A percentile compares a stretch with the other conserved stretches of the same genome.
Evolutionary conservation across 2,329 filamentous ascomycete species (phyloP).

Genomic region (Trichophyton simii): DNA sequence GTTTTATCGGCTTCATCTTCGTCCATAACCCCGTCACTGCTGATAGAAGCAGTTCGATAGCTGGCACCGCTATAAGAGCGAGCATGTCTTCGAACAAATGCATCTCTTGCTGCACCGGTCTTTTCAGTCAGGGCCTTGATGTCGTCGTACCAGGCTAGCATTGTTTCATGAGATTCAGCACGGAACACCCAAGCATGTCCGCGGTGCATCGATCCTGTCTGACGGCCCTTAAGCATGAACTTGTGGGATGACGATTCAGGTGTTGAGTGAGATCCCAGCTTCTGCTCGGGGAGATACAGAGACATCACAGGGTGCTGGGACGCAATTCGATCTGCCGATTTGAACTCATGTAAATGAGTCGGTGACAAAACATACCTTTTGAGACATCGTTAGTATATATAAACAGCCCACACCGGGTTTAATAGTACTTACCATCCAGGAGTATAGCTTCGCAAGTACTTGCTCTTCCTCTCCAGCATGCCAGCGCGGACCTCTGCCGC

Average conservation of each 20-base stretch:
- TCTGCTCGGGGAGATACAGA: constrained; percentile 85
- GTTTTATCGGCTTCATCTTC: constrained; percentile 58
- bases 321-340: constrained; percentile 80
- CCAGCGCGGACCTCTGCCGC: constrained; percentile 77
- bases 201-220: constrained; percentile 85
- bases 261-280: constrained; percentile 80
- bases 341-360: constrained; percentile 96
- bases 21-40: constrained; percentile 65
- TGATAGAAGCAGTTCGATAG: constrained; percentile 46
- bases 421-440: constrained; percentile 64
- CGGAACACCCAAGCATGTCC: constrained; percentile 58
- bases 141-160: constrained; percentile 94
- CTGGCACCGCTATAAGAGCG: constrained; percentile 60
- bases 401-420: not conserved
- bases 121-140: constrained; percentile 83
- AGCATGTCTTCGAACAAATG: constrained; percentile 72
- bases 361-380: constrained; percentile 85
- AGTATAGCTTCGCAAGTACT: constrained; percentile 95
- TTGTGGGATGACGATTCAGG: constrained; percentile 81
- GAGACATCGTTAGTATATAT: not conserved
- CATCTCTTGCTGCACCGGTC: constrained; percentile 73
- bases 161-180: constrained; percentile 68
- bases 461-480: constrained; percentile 92
- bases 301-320: constrained; percentile 89
- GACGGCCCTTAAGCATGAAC: constrained; percentile 92